Base-by-base conservation (phyloP, 2,329 filamentous ascomycete genomes). In the Thelonectria discophora region DNA sequence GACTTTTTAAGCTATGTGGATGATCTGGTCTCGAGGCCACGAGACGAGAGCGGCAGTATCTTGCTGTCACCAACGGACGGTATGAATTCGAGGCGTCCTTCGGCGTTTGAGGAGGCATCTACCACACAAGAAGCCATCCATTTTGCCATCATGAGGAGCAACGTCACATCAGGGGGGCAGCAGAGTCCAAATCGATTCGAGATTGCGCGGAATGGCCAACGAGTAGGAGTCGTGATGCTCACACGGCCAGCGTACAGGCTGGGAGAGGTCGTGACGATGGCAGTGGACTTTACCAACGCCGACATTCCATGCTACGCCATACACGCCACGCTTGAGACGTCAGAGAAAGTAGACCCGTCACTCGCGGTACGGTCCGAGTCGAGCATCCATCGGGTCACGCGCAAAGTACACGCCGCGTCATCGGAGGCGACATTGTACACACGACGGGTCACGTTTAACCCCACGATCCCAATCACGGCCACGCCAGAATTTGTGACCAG, bases 401-500 rank as follows among this genome's bases (percentile, higher is more conserved):
- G 93, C 15, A 93, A 91, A 69, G 85, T 94, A 2, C 88, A 97
- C 75, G 90, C 89, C 1, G 88, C 88, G 11, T 87, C 88, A 30
- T 92, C 92, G 21, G 93, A 97, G 75, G 93, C 91, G 32, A 90
- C 92, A 0, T 82, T 98, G 4, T 97, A 91, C 74, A 88, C 93
- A 2, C 86, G 90, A 8, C 85, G 93, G 51, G 83, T 94, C 20
- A 87, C 91, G 7, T 97, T 98, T 72, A 89, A 84, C 9, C 91
- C 93, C 0, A 90, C 92, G 0, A 93, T 99, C 50, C 95, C 95
- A 0, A 85, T 90, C 17, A 84, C 84, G 13, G 93, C 92, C 0
- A 97, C 94, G 1, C 95, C 95, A 0, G 93, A 95, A 65, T 97
- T 99, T 68, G 86, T 96, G 48, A 99, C 95, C 0, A 97, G 88